These are phyloP conservation scores for Sphagnum contortum DNA, from an alignment of 225 moss, liverwort and hornwort genomes.

Conservation along the genomic window DNA sequence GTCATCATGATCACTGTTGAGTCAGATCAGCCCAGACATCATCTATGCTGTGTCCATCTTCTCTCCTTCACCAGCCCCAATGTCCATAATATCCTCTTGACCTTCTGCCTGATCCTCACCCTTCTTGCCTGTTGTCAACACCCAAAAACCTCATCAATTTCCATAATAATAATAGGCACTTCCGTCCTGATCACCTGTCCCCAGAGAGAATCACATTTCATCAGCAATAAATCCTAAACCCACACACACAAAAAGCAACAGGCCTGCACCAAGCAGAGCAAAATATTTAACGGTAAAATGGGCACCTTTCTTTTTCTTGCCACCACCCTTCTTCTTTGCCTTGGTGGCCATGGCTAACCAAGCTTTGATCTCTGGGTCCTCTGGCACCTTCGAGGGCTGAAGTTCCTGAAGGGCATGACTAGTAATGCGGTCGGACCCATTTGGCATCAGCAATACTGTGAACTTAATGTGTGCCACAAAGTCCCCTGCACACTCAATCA, in stretches of 20 bases:
- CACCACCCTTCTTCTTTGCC: conserved; percentile 99
- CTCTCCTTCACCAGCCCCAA: conserved; percentile 33
- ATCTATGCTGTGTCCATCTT: conserved; percentile 74
- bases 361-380: conserved; percentile 87
- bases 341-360: conserved; percentile 95
- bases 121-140: conserved; percentile 54
- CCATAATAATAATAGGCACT: no score
- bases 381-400: conserved; percentile 59
- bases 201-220: no score
- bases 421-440: conserved; percentile 94
- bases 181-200: no score
- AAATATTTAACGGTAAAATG: no score
- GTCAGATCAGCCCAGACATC: no score
- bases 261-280: no score
- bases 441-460: conserved; percentile 97
- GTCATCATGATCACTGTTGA: no score
- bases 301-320: conserved; percentile 98
- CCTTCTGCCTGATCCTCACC: conserved; percentile 48
- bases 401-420: conserved; percentile 78
- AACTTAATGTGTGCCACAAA: conserved; percentile 93
- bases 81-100: conserved; percentile 34
- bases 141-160: background rate
- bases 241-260: no score
- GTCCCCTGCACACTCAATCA: conserved; percentile 44
- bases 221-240: no score